Base-by-base conservation (phyloP, 345 rosid species). In the Bruguiera parviflora region DNA sequence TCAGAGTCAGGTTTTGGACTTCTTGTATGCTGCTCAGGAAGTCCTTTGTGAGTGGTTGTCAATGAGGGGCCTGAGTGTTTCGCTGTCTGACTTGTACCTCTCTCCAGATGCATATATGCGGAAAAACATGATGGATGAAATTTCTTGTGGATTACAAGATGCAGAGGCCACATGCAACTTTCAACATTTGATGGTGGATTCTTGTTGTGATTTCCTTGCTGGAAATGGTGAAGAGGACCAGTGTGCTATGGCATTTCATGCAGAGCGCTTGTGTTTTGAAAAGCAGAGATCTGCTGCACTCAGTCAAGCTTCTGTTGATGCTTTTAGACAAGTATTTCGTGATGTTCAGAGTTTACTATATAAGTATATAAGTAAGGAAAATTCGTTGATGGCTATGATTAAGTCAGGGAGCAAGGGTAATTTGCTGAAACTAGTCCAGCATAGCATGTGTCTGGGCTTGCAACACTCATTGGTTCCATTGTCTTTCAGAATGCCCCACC, bases 391-490 rank as follows among this genome's bases (percentile, higher is more conserved):
- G 80, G 74, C 83, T 33, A 92, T 95, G 99, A 84, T 77, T 61
- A 92, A 87, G 79, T 84, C 97, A 6, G 99, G 97, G 68, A 95
- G 99, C 80, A 95, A 95, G 83, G 99, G 99, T 25, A 95, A 84
- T 71, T 78, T 90, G 20, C 79, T 84, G 75, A 92, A 85, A 74
- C 68, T 95, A 22, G 96, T 82, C 49, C 99, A 95, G 68, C 99
- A 95, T 53, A 85, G 96, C 81, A 80, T 95, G 90, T 89, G 96
- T 59, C 72, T 95, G 3, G 99, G 99, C 53, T 70, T 95, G 60
- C 99, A 95, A 57, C 88, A 90, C 68, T 86, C 98, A 0, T 74
- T 89, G 33, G 96, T 82, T 64, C 87, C 97, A 1, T 75, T 95
- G 68, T 84, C 99, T n/a, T 92, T 88, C 46, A 84, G 91, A 51